These are phyloP conservation scores for Schizosaccharomyces japonicus DNA, from an alignment of 805 yeast genomes.

Conservation along the genomic window DNA sequence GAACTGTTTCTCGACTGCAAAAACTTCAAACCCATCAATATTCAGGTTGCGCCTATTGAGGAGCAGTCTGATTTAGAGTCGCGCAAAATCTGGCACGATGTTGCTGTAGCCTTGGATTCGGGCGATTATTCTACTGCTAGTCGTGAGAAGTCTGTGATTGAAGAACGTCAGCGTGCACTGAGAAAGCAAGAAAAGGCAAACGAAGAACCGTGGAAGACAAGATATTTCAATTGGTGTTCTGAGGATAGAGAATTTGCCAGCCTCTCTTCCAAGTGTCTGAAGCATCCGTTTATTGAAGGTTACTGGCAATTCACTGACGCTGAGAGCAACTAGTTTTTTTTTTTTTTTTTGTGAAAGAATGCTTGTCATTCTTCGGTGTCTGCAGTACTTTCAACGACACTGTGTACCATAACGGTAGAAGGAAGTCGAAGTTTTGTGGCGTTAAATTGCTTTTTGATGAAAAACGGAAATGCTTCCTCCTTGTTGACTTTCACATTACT, in stretches of 20 bases:
- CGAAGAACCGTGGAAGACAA: neutral
- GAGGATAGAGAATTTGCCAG: neutral
- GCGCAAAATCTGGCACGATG: slow-evolving; percentile 73
- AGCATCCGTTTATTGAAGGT: neutral
- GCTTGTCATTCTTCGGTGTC: too few relatives aligned
- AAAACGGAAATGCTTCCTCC: too few relatives aligned
- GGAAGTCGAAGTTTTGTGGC: too few relatives aligned
- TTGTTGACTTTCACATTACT: too few relatives aligned
- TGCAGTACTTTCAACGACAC: too few relatives aligned
- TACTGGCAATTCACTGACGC: neutral
- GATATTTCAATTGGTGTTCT: neutral
- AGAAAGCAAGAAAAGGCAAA: neutral
- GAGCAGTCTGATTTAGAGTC: slow-evolving; percentile 62
- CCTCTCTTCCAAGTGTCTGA: neutral
- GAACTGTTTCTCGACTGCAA: slow-evolving; percentile 15
- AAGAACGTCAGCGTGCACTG: slow-evolving; percentile 55
- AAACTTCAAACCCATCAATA: slow-evolving; percentile 24
- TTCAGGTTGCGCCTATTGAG: slow-evolving; percentile 59
- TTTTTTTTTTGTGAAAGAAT: too few relatives aligned
- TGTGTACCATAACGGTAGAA: too few relatives aligned
- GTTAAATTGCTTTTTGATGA: too few relatives aligned
- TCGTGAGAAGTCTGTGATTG: slow-evolving; percentile 51
- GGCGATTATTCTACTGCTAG: slow-evolving; percentile 60
- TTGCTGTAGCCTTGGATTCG: slow-evolving; percentile 63
- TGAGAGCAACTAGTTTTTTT: too few relatives aligned